These are phyloP conservation scores for Leccinum longicurvipes DNA, from an alignment of 768 basidiomycete genomes.

Conservation along the genomic window DNA sequence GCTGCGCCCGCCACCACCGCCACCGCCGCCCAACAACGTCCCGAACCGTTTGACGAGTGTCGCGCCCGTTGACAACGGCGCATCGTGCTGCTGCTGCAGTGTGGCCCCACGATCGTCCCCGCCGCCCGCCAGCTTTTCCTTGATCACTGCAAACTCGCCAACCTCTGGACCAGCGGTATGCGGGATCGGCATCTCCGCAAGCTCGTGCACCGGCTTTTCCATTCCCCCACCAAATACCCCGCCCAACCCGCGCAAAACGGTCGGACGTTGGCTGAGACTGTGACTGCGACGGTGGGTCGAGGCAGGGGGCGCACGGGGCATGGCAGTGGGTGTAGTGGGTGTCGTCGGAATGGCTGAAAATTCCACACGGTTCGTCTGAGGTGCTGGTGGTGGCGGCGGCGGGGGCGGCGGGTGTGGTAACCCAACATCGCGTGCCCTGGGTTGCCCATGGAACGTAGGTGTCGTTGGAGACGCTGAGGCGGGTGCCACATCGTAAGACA, in stretches of 20 bases:
- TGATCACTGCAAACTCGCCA: conserved; percentile 46
- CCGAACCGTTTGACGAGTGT: conserved; percentile 79
- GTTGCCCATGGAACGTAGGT: conserved; percentile 55
- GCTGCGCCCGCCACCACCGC: conserved; percentile 35
- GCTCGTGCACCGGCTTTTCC: conserved; percentile 41
- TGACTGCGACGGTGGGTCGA: conserved; percentile 81
- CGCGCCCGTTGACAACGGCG: conserved; percentile 53
- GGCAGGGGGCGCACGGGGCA: conserved; percentile 71
- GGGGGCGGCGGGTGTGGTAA: conserved; percentile 19
- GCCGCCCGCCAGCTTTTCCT: conserved; percentile 27
- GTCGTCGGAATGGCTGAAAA: conserved; percentile 20
- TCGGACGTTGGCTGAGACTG: conserved; percentile 75
- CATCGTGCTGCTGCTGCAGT: conserved; percentile 12
- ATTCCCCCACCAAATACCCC: conserved; percentile 53
- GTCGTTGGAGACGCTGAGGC: conserved; percentile 54
- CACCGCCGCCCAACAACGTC: conserved; percentile 45
- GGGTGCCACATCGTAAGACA: conserved; percentile 67
- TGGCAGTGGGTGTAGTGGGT: conserved; percentile 27
- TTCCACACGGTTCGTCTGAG: conserved; percentile 31
- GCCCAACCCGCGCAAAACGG: conserved; percentile 50
- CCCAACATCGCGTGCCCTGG: conserved; percentile 66
- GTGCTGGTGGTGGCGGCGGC: conserved; percentile 28
- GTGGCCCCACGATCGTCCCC: conserved; percentile 21
- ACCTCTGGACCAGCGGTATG: conserved; percentile 68
- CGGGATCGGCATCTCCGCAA: conserved; percentile 42